Conservation (phyloP, 1,139 yeast genomes). For the Candida sanyaensis region DNA sequence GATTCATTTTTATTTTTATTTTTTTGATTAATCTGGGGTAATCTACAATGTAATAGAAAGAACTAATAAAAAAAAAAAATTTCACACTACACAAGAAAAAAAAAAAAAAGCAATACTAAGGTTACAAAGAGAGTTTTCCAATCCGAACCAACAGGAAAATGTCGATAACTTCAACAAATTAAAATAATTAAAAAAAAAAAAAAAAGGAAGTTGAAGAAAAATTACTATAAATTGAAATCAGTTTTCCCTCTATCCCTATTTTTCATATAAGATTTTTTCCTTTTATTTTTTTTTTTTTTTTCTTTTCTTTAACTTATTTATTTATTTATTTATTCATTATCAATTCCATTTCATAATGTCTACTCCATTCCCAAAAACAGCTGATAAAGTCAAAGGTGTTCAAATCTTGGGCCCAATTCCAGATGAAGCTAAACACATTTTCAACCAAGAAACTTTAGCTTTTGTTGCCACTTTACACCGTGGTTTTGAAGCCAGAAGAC, state of each 20-base stretch:
- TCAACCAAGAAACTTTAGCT: slow-evolving; percentile 69
- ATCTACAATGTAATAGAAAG: too few relatives aligned
- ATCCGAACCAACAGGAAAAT: background rate
- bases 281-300: background rate
- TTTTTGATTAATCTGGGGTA: slow-evolving; percentile 4
- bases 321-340: slow-evolving; percentile 3
- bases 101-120: background rate
- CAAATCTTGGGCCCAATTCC: slow-evolving; percentile 67
- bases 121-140: background rate
- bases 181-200: too few relatives aligned
- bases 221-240: slow-evolving; percentile 5
- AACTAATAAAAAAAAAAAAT: background rate
- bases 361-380: slow-evolving; percentile 54
- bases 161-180: background rate
- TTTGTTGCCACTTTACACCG: slow-evolving; percentile 76
- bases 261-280: background rate
- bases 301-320: background rate
- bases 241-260: slow-evolving; percentile 1
- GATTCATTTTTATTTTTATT: slow-evolving; percentile 1
- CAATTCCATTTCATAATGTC: slow-evolving; percentile 28
- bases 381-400: slow-evolving; percentile 61
- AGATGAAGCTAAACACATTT: slow-evolving; percentile 57
- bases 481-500: slow-evolving; percentile 63
- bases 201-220: background rate
- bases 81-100: slow-evolving; percentile 1